phyloP scores from a whole-genome alignment of 2,329 filamentous ascomycete species.

The Cryphonectria carpinicola region DNA sequence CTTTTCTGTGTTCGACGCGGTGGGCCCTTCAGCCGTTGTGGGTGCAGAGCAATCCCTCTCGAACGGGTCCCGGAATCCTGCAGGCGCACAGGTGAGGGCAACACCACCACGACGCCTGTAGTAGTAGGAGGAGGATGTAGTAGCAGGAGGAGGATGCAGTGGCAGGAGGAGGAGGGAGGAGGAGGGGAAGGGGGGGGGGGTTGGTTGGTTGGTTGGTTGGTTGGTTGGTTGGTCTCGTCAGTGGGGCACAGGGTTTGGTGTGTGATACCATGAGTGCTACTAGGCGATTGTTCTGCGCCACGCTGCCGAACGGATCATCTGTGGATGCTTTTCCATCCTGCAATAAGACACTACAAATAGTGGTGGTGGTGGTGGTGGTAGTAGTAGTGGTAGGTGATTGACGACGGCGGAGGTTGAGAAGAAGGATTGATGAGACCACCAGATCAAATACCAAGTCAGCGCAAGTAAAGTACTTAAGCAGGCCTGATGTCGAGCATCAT shows the following conservation, averaged over 20 bases:
- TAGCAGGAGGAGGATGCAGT: neutral
- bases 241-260: neutral
- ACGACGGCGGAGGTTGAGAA: neutral
- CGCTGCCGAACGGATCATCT: neutral
- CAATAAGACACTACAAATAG: neutral
- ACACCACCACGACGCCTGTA: too few species aligned
- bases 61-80: constrained; percentile 9
- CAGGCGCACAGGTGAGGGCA: constrained; percentile 4
- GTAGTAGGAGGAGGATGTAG: neutral
- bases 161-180: neutral
- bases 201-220: neutral
- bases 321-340: neutral
- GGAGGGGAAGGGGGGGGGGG: neutral
- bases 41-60: neutral
- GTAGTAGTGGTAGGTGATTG: neutral
- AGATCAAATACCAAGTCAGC: neutral
- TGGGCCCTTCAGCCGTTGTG: neutral
- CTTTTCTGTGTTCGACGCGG: neutral
- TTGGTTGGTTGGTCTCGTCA: neutral
- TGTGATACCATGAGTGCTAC: neutral
- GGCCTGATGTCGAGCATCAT: neutral
- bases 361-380: neutral
- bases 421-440: neutral
- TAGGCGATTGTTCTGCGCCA: neutral
- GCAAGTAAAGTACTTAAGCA: neutral